phyloP scores from a whole-genome alignment of 805 yeast species.

The Maudiozyma pseudohumilis region DNA sequence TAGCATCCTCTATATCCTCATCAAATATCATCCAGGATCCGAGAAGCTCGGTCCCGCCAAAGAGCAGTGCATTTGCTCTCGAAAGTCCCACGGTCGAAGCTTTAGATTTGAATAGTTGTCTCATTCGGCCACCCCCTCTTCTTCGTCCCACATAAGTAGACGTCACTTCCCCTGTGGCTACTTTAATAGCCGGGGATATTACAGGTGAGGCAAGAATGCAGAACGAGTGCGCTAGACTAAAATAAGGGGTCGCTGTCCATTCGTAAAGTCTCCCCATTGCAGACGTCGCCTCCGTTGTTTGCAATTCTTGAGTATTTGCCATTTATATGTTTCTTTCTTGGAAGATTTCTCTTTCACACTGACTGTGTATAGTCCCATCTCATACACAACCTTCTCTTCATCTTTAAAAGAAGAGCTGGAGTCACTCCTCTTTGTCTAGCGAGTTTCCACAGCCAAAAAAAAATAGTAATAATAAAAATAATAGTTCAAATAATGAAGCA shows the following conservation, averaged over 20 bases:
- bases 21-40: constrained; percentile 72
- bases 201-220: constrained; percentile 32
- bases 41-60: constrained; percentile 51
- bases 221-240: constrained; percentile 35
- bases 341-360: too few relatives aligned
- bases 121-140: not conserved
- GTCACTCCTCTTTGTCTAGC: too few relatives aligned
- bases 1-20: constrained; percentile 66
- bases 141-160: too few relatives aligned
- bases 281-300: too few relatives aligned
- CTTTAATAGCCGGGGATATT: constrained; percentile 25
- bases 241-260: constrained; percentile 36
- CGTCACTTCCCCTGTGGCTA: not conserved
- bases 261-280: constrained; percentile 25
- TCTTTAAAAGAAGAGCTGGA: too few relatives aligned
- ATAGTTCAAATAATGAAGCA: too few relatives aligned
- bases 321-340: too few relatives aligned
- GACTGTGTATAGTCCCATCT: too few relatives aligned
- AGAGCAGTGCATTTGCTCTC: constrained; percentile 36
- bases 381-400: too few relatives aligned
- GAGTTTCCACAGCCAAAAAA: too few relatives aligned
- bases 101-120: not conserved
- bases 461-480: too few relatives aligned
- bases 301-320: too few relatives aligned
- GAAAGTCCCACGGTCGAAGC: constrained; percentile 33